A percentile compares a stretch with the other conserved stretches of the same genome.
Conservation (phyloP, 139 green algal species). For the Coelastrella sp. region DNA sequence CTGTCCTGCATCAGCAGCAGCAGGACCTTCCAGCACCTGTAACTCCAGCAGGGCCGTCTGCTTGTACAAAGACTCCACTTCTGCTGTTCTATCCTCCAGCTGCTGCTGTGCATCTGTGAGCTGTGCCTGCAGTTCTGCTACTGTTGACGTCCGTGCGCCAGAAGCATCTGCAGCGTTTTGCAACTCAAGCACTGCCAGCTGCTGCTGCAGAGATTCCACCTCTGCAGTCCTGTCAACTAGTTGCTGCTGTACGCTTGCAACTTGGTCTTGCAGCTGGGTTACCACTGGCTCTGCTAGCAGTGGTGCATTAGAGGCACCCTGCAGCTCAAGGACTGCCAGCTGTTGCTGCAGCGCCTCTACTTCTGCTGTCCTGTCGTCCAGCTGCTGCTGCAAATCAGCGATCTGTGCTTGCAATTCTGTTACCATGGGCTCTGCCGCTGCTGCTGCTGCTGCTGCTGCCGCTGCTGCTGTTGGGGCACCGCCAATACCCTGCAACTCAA, state of each 20-base stretch:
- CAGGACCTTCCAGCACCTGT: no score
- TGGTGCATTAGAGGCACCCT: no score
- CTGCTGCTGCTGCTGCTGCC: no score
- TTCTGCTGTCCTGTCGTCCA: background rate
- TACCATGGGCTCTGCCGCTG: background rate
- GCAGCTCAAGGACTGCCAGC: no score
- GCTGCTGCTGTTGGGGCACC: background rate
- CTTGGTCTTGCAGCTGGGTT: no score
- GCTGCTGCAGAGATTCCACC: background rate
- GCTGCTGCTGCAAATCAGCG: constrained; percentile 34
- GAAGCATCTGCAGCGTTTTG: constrained; percentile 18
- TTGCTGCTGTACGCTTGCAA: no score
- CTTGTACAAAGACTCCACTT: background rate
- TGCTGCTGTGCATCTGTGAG: constrained; percentile 3
- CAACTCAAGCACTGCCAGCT: background rate
- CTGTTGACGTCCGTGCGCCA: background rate
- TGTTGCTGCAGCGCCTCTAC: no score
- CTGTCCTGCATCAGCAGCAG: background rate
- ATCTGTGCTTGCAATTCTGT: background rate
- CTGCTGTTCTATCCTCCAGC: constrained; percentile 9
- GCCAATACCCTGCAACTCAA: background rate
- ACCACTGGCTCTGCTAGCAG: no score
- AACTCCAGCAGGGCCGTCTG: background rate
- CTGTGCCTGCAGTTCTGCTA: background rate
- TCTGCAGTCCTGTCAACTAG: no score